Evolutionary conservation across 2,329 filamentous ascomycete species (phyloP), one percentile per base, ranked within the genome.

Genomic region (Talaromyces sp.): DNA sequence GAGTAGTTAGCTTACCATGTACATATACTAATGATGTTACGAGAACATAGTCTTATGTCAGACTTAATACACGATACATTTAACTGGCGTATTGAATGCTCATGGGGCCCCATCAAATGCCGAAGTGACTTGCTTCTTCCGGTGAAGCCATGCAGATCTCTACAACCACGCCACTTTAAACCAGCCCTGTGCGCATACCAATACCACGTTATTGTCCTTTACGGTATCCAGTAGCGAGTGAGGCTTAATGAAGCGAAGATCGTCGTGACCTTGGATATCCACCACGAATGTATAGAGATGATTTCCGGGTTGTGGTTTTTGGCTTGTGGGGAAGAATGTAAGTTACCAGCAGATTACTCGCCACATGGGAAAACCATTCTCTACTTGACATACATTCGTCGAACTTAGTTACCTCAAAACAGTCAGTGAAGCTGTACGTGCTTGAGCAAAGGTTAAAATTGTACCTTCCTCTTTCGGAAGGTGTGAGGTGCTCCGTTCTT

Each of bases 241-340:
- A 31, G 39, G n/a, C 39, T 58, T n/a, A 25, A 58, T 44, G 55
- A 21, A 39, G 55, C 14, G 39, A 58, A 44, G 55, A 57, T 57
- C 55, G 35, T 42, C 55, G 33, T 28, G 18, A 25, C 14, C 18
- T 23, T 28, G 44, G 12, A 48, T 5, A 23, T 14, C 12, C 23
- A 9, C 23, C 21, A 25, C 35, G 54, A 37, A 50, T 31, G 25
- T 31, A 44, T 9, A 40, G 7, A 50, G 11, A 31, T 18, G 16
- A n/a, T 5, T n/a, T 40, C 16, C 6, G 39, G 16, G 18, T 40
- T 25, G 44, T 48, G 21, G 11, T 33, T 35, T 54, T n/a, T 35
- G 48, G n/a, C 18, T 37, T 14, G 50, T 37, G 31, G 54, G 21
- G 54, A 31, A 42, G 25, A 55, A 6, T 31, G 52, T 21, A 40